These are phyloP conservation scores for Citrus glauca DNA, from an alignment of 345 rosid genomes.

Conservation along the genomic window DNA sequence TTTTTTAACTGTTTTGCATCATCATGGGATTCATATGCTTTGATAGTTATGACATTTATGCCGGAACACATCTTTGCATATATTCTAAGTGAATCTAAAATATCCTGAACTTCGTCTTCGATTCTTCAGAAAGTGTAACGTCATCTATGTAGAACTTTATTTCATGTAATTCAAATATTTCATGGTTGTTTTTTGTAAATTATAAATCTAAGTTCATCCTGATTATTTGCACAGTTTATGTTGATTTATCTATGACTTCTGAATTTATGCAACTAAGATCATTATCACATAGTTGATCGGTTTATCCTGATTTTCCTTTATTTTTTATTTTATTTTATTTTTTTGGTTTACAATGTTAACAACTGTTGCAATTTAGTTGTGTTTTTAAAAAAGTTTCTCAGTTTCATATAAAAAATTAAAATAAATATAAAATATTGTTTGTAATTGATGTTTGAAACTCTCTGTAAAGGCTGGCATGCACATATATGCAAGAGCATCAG, in stretches of 20 bases:
- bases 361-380: slow-evolving; percentile 4
- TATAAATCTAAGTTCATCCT: neutral
- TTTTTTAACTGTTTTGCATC: neutral
- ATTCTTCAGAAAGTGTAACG: neutral
- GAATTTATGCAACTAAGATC: neutral
- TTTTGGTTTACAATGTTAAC: neutral
- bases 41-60: neutral
- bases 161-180: neutral
- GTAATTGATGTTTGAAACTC: slow-evolving; percentile 3
- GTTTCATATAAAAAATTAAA: too few species aligned
- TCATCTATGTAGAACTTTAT: neutral
- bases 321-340: too few species aligned
- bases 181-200: neutral
- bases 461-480: slow-evolving; percentile 91
- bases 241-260: too few species aligned
- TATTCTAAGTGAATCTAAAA: neutral
- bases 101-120: neutral
- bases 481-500: slow-evolving; percentile 84
- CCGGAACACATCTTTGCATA: neutral
- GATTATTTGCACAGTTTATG: neutral
- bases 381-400: neutral
- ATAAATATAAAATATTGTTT: too few species aligned
- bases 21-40: neutral
- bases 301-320: neutral
- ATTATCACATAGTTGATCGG: neutral